Base-by-base conservation (phyloP, 805 yeast species). In the Ogataea thermomethanolica region DNA sequence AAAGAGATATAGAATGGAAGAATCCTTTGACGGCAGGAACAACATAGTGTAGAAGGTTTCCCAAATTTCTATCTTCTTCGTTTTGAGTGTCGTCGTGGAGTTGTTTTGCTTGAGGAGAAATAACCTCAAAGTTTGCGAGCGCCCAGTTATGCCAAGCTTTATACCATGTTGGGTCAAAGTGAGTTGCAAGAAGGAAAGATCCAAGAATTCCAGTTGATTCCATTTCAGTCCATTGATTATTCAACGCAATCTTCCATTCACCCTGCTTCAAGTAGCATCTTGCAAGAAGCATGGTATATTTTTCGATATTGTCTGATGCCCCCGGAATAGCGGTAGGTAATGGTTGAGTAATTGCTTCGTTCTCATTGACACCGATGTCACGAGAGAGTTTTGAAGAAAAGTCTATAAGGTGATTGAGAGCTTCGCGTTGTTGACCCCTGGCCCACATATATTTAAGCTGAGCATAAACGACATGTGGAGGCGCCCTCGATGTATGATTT, bases 131-230 rank as follows among this genome's bases (percentile, higher is more conserved):
- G 62, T 95, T 93, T 1, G 98, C 97, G 56, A 95, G 70, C 0
- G 99, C 99, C 99, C 99, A 93, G 57, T 89, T 91, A 60, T 93
- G 99, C 99, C 99, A 95, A 12, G 98, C 99, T 58, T 95, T 93
- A 56, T 93, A 93, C 96, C 99, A 93, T 17, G 77, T 75, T 25
- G 77, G 72, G 59, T 93, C 97, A 62, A 93, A 91, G 59, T 90
- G 96, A 0, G 99, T 91, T 0, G 99, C 98, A 48, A 93, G 70
- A 40, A 93, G 67, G 59, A 87, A 93, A 0, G 97, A 89, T 9
- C 97, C 96, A 44, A 93, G 66, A 49, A 93, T 88, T 1, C 90
- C 84, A 31, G 88, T 90, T 6, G 69, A 61, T 43, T 76, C 77
- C 46, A 81, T 84, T 8, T 79, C 73, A 45, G 86, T 75, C 98